Evolutionary conservation across 169 alveolate species (phyloP), one percentile per base, ranked within the genome.

Genomic region (Cryptosporidium ubiquitum): DNA sequence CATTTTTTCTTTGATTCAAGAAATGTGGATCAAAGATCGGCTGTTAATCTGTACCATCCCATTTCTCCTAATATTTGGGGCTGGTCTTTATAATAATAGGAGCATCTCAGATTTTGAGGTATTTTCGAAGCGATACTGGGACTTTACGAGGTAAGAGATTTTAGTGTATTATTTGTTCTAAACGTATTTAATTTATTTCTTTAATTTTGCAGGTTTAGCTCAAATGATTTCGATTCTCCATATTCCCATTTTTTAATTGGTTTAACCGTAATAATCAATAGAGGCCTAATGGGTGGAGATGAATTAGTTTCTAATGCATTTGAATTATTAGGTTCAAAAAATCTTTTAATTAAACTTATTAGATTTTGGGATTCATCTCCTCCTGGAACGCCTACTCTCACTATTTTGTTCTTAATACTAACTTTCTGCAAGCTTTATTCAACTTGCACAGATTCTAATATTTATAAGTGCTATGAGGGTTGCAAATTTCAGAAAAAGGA

Each of bases 351-450:
- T 35, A 55, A 44, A 18, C 26, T 47, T 0, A 20, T 70, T 3
- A n/a, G 26, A 26, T 70, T 70, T 51, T 70, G 69, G 84, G 47
- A 29, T 49, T 20, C 44, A 12, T 70, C 84, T 70, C 84, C 84
- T 31, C 20, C 40, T 9, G 84, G 84, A 49, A 70, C 84, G 23
- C 84, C 84, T 51, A 70, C 84, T 44, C 66, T 70, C 51, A 70
- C 84, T 0, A 33, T 70, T 23, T 16, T 70, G 84, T 31, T 70
- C 40, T 35, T 70, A 2, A 0, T 16, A 23, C 33, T 70, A 5
- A 37, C 64, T 31, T 58, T 70, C 5, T 70, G 31, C 10, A 64
- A 37, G 37, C 5, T 55, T n/a, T 55, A 26, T 55, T 55, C 66
- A 7, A 55, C 5, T 55, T 26, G 1, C 6, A 10, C 66, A 23